phyloP scores from a whole-genome alignment of 2,329 filamentous ascomycete species.

The Fusarium sp. region DNA sequence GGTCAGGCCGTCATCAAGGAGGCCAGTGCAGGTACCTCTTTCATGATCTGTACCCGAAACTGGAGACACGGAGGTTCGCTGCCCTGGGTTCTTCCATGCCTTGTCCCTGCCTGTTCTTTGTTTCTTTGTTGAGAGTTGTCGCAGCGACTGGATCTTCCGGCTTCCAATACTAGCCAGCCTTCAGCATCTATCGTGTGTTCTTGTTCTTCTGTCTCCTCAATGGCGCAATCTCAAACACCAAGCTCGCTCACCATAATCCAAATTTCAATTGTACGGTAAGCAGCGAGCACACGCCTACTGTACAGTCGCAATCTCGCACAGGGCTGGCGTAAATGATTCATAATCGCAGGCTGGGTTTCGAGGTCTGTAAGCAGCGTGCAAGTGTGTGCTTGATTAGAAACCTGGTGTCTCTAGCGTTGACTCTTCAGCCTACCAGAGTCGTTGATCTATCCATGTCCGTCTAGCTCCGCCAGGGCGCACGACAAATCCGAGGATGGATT shows the following conservation, averaged over 20 bases:
- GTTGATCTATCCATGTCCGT: slow-evolving; percentile 21
- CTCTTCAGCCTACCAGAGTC: slow-evolving; percentile 23
- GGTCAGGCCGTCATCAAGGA: slow-evolving; percentile 10
- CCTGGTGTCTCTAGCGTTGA: slow-evolving; percentile 18
- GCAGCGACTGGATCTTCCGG: slow-evolving; percentile 9
- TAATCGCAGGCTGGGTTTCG: slow-evolving; percentile 31
- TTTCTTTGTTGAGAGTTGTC: slow-evolving; percentile 4
- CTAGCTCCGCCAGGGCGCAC: slow-evolving; percentile 26
- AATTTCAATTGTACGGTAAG: slow-evolving; percentile 12
- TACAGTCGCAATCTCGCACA: slow-evolving; percentile 33
- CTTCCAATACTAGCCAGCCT: neutral
- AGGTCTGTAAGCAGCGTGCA: slow-evolving; percentile 27
- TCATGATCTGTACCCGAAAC: slow-evolving; percentile 25
- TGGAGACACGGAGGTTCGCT: slow-evolving; percentile 10
- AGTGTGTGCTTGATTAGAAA: slow-evolving; percentile 38
- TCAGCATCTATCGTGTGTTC: neutral
- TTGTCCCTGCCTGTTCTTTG: too few species aligned
- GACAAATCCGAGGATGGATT: slow-evolving; percentile 33
- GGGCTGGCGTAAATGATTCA: slow-evolving; percentile 37
- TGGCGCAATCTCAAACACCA: slow-evolving; percentile 3
- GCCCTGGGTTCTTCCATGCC: slow-evolving; percentile 8
- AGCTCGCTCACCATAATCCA: slow-evolving; percentile 2
- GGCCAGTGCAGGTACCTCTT: slow-evolving; percentile 23
- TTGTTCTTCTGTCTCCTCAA: neutral
- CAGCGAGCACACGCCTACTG: slow-evolving; percentile 6